Evolutionary conservation across 1,284 basidiomycete species (phyloP).

Genomic region (Boletus calvinii): DNA sequence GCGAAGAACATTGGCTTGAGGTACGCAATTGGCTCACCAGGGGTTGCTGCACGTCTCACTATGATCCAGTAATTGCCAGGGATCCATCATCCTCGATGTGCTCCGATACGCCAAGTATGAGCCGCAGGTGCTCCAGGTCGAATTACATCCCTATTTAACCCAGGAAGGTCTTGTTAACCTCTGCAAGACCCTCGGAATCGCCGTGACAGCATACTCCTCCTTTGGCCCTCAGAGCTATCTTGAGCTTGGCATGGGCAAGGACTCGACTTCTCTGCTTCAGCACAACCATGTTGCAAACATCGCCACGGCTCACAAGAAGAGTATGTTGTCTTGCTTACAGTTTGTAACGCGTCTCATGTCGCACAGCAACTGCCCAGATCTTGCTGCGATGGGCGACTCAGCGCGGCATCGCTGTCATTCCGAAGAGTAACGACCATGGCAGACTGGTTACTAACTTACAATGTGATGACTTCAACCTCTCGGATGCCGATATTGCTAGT

Average conservation of each 20-base stretch:
- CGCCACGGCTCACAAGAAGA: conserved; percentile 54
- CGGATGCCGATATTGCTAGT: conserved; percentile 55
- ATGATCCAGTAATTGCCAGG: conserved; percentile 57
- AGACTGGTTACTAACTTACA: conserved; percentile 64
- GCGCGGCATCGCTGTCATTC: conserved; percentile 74
- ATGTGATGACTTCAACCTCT: conserved; percentile 57
- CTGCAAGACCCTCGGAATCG: conserved; percentile 60
- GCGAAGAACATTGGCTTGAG: conserved; percentile 73
- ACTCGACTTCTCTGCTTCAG: conserved; percentile 50
- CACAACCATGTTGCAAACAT: conserved; percentile 49
- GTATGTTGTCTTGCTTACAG: conserved; percentile 36
- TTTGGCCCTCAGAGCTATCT: conserved; percentile 70
- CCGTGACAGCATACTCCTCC: conserved; percentile 79
- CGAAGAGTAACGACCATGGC: conserved; percentile 61
- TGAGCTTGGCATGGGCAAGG: conserved; percentile 59
- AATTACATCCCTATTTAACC: conserved; percentile 75
- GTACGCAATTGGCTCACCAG: conserved; percentile 7
- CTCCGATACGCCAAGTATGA: conserved; percentile 69
- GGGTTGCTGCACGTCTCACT: conserved; percentile 2
- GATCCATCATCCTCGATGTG: conserved; percentile 62
- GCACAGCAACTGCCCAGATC: conserved; percentile 56
- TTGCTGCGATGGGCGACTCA: conserved; percentile 80
- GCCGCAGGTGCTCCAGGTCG: conserved; percentile 74
- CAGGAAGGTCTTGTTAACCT: conserved; percentile 65
- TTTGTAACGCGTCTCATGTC: conserved; percentile 1